These are phyloP conservation scores for Lotus japonicus DNA, from an alignment of 306 rosid genomes.

Conservation along the genomic window DNA sequence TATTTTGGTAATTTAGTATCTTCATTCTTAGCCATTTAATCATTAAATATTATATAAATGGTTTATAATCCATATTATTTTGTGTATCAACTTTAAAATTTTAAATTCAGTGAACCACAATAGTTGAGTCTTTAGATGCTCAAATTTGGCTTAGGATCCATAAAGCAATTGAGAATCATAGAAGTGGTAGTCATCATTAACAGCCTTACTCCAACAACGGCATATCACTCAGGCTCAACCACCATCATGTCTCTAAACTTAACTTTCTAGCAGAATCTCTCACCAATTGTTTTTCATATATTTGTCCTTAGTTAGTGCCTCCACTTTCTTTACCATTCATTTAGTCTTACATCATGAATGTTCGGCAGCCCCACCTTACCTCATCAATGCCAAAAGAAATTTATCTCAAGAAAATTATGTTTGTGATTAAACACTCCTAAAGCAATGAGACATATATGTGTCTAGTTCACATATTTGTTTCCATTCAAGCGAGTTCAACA, in stretches of 20 bases:
- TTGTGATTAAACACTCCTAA: slow-evolving; percentile 15
- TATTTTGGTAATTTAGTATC: no score
- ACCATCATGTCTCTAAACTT: slow-evolving; percentile 9
- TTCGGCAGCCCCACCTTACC: slow-evolving; percentile 33
- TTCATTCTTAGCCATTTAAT: no score
- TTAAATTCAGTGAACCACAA: no score
- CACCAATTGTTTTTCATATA: slow-evolving; percentile 22
- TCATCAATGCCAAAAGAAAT: background rate
- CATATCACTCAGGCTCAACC: background rate
- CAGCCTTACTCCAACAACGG: background rate
- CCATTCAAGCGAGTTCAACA: background rate
- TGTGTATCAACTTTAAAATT: no score
- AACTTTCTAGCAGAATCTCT: background rate
- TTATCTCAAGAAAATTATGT: slow-evolving; percentile 22
- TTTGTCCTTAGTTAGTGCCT: slow-evolving; percentile 19
- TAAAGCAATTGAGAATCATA: no score
- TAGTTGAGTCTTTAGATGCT: no score
- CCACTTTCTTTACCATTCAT: slow-evolving; percentile 36
- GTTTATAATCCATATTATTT: no score
- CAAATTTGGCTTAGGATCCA: no score
- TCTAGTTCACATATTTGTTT: background rate
- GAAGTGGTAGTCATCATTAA: slow-evolving; percentile 9
- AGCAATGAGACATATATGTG: background rate
- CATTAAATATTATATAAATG: no score
- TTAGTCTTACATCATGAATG: slow-evolving; percentile 21